Conservation (phyloP, 345 rosid species). For the Gossypium mustelinum region DNA sequence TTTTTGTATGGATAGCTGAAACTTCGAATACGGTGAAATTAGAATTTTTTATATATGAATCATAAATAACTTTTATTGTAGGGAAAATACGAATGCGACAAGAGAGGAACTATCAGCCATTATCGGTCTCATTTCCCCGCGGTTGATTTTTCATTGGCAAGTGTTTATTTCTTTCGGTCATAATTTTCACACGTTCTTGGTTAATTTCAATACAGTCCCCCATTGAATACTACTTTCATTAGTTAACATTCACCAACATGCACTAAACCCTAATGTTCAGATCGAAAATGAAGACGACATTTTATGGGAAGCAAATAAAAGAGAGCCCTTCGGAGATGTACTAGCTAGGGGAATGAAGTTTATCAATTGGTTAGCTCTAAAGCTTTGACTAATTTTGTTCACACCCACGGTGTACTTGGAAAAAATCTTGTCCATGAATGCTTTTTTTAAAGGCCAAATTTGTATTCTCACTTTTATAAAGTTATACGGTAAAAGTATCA, state of each 20-base stretch:
- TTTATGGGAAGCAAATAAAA: not conserved
- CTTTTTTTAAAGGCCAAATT: no score
- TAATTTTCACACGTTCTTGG: not conserved
- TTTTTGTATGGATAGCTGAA: no score
- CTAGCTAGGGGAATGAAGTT: not conserved
- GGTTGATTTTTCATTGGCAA: not conserved
- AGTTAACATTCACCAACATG: not conserved
- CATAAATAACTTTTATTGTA: not conserved
- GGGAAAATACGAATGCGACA: not conserved
- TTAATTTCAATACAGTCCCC: not conserved
- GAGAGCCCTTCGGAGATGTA: not conserved
- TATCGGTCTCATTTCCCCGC: not conserved
- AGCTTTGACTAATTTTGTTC: not conserved
- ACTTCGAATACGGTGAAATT: no score
- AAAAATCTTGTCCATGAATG: no score
- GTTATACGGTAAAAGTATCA: no score
- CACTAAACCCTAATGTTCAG: not conserved
- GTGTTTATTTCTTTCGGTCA: not conserved
- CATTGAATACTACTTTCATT: not conserved
- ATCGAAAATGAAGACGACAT: not conserved
- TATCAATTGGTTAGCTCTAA: not conserved
- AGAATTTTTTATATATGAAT: no score
- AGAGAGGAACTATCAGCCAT: not conserved
- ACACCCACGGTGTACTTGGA: not conserved
- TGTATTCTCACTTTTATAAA: no score